phyloP scores from a whole-genome alignment of 2,329 filamentous ascomycete genomes.

The Alternaria sp. region DNA sequence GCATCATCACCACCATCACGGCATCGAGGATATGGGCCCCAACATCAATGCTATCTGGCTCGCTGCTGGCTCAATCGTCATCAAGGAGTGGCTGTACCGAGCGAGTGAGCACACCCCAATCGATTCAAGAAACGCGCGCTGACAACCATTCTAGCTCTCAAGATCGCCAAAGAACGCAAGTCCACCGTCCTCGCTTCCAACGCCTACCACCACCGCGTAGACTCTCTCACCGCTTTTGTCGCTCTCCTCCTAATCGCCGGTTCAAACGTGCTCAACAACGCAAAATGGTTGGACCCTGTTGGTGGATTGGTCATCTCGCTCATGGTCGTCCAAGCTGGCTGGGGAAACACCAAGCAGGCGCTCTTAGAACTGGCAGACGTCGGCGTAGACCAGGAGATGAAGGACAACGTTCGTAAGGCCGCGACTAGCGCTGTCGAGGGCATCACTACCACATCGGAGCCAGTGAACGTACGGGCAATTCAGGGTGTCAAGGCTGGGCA shows the following conservation, averaged over 20 bases:
- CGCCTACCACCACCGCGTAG: constrained; percentile 93
- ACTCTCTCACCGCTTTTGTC: constrained; percentile 93
- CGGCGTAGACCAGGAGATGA: constrained; percentile 85
- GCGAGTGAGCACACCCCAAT: constrained; percentile 69
- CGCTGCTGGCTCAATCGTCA: constrained; percentile 83
- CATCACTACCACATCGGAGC: constrained; percentile 59
- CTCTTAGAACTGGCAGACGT: constrained; percentile 91
- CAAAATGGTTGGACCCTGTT: constrained; percentile 92
- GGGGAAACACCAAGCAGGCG: constrained; percentile 81
- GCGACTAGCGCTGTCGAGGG: constrained; percentile 50
- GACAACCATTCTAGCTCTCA: constrained; percentile 74
- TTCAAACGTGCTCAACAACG: constrained; percentile 84
- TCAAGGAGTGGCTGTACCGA: constrained; percentile 98
- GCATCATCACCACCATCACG: constrained; percentile 73
- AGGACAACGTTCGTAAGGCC: constrained; percentile 73
- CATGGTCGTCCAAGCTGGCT: constrained; percentile 91
- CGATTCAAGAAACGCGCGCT: constrained; percentile 16
- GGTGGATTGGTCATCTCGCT: constrained; percentile 91
- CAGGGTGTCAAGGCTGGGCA: constrained; percentile 95
- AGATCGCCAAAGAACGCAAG: constrained; percentile 91
- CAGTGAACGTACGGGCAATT: constrained; percentile 77
- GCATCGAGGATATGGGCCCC: constrained; percentile 67
- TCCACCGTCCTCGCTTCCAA: constrained; percentile 96
- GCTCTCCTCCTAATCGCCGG: constrained; percentile 88
- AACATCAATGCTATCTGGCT: constrained; percentile 96